Base-by-base conservation (phyloP, 495 filamentous ascomycete species). In the Umbilicaria muhlenbergii region DNA sequence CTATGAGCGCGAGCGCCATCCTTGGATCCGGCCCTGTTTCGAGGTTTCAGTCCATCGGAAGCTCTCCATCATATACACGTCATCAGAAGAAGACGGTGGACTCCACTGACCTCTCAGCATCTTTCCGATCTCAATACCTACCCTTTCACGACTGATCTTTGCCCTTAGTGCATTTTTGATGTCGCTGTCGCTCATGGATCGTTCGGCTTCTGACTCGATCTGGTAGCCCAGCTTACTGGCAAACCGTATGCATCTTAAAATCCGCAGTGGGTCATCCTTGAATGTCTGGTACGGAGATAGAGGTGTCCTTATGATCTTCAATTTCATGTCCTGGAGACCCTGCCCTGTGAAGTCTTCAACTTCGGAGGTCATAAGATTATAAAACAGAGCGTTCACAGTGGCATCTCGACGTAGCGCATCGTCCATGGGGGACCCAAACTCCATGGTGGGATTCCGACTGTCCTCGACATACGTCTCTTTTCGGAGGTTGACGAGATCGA, bases 361-460 rank as follows among this genome's bases (percentile, higher is more conserved):
- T 41, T 66, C 50, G 3, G 59, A 65, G 0, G 71, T 78, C 41
- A 88, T 79, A 8, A 98, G 66, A 49, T 96, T 96, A 58, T 93
- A 98, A 63, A 98, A 98, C 40, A 98, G 69, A 18, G 91, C 88
- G 56, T 98, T 98, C 45, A 98, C 73, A 2, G 87, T 94, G 11
- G 92, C 86, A 66, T 98, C 91, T 39, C 91, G 74, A 18, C 91
- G 77, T 45, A 87, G 46, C 5, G 92, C 88, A 58, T 98, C 91
- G 58, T 98, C 86, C 47, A 80, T 71, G 11, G 89, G 77, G 0
- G 85, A 92, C 3, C 91, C 91, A 58, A 95, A 95, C 55, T 94
- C 84, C 75, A 96, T 85, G 50, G 81, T 70, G 0, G 91, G 91
- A 54, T 88, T 93, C 14, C 91, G 74, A 56, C 85, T 94, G 16